Percentiles rank a stretch among this genome's conserved stretches.
phyloP scores from a whole-genome alignment of 345 rosid genomes.

The Arabidopsis suecica region DNA sequence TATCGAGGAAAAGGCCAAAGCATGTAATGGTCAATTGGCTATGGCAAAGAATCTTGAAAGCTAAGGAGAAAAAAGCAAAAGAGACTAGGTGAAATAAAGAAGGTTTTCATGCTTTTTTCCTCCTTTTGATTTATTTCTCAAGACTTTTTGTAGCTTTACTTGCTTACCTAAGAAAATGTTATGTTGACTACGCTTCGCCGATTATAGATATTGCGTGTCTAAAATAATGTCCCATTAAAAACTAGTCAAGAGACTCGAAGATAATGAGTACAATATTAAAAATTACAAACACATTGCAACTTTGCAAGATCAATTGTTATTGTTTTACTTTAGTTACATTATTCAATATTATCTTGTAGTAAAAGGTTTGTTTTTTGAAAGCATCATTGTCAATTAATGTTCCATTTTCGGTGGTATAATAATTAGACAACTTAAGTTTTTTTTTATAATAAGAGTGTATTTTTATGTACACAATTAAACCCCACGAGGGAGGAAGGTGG shows the following conservation, averaged over 20 bases:
- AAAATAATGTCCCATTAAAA: conserved; percentile 3
- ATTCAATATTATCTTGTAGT: no score
- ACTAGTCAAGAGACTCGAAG: not conserved
- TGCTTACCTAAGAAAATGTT: not conserved
- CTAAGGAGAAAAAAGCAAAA: not conserved
- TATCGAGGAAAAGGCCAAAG: conserved; percentile 8
- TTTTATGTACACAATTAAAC: not conserved
- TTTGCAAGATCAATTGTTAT: not conserved
- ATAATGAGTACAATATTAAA: not conserved
- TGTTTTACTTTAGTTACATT: not conserved
- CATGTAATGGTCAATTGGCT: conserved; percentile 9
- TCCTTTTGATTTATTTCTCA: not conserved
- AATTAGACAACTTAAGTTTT: not conserved
- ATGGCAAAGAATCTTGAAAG: conserved; percentile 14
- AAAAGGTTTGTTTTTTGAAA: not conserved
- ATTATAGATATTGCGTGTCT: conserved; percentile 12
- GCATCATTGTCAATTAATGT: not conserved
- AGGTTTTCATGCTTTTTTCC: not conserved
- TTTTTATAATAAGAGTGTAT: not conserved
- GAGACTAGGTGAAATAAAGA: not conserved
- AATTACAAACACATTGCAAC: not conserved
- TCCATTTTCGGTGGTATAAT: not conserved
- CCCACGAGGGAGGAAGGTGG: not conserved
- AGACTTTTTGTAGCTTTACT: not conserved
- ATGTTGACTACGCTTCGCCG: conserved; percentile 1